These are phyloP conservation scores for Pyrenula aspistea DNA, from an alignment of 495 filamentous ascomycete genomes.

Conservation along the genomic window DNA sequence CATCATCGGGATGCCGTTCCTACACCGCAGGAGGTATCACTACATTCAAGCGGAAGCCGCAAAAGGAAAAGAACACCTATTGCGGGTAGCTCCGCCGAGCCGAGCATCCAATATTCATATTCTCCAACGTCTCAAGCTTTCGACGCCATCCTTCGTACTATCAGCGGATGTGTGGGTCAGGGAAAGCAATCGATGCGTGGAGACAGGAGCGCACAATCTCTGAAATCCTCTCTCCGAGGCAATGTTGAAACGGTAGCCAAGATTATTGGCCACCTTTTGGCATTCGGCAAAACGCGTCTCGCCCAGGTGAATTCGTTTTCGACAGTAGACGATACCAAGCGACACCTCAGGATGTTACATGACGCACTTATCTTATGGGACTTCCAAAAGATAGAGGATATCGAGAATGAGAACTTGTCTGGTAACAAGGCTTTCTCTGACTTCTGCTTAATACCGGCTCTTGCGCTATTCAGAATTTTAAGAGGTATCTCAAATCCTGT, in stretches of 20 bases:
- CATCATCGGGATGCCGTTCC: conserved; percentile 25
- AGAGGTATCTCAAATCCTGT: background rate
- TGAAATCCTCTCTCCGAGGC: conserved; percentile 36
- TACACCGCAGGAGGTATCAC: conserved; percentile 24
- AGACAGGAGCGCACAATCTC: conserved; percentile 22
- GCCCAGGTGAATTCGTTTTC: background rate
- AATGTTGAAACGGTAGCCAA: conserved; percentile 32
- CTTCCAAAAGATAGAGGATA: background rate
- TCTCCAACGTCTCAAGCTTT: background rate
- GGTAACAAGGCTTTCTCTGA: background rate
- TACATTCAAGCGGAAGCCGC: conserved; percentile 11
- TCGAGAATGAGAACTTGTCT: background rate
- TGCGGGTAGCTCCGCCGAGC: background rate
- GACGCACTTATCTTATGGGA: background rate
- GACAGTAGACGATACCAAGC: background rate
- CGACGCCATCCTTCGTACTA: background rate
- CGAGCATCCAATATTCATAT: background rate
- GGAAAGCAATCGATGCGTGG: background rate
- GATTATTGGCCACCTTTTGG: conserved; percentile 22
- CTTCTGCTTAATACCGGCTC: background rate
- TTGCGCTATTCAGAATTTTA: background rate
- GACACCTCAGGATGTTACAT: background rate
- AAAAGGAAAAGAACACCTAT: conserved; percentile 27
- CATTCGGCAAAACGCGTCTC: background rate
- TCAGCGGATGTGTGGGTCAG: background rate